Evolutionary conservation across 257 asterid genomes (phyloP).

Genomic region (Solanum habrochaites): DNA sequence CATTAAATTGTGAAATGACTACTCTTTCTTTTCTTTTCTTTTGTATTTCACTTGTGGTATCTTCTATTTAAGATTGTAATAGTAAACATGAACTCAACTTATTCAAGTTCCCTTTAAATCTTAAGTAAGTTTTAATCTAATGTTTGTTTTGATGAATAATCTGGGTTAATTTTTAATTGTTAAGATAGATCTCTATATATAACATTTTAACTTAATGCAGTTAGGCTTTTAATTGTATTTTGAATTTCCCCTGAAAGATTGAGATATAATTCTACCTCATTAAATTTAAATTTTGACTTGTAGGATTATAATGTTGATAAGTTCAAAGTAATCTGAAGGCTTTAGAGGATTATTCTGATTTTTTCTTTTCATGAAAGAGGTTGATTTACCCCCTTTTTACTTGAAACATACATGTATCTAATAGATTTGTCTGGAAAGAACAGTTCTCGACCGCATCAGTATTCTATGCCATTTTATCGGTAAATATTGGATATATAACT

Average conservation of each 20-base stretch:
- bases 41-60: not conserved
- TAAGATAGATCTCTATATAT: not conserved
- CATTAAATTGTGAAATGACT: not conserved
- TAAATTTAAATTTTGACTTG: not conserved
- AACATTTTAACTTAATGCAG: not conserved
- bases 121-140: not conserved
- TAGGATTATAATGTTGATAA: not conserved
- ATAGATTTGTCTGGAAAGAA: not conserved
- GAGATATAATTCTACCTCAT: not conserved
- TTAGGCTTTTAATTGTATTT: not conserved
- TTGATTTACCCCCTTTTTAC: not conserved
- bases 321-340: not conserved
- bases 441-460: not conserved
- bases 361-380: not conserved
- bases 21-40: not conserved
- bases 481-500: not conserved
- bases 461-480: not conserved
- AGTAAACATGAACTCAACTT: not conserved
- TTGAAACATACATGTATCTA: not conserved
- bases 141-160: not conserved
- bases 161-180: not conserved
- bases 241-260: not conserved
- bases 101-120: not conserved
- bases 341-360: not conserved
- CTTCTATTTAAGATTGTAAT: not conserved